A percentile compares a stretch with the other conserved stretches of the same genome.
These are phyloP conservation scores for Dillenia suffruticosa DNA, from an alignment of 164 flowering plant genomes.

Conservation along the genomic window DNA sequence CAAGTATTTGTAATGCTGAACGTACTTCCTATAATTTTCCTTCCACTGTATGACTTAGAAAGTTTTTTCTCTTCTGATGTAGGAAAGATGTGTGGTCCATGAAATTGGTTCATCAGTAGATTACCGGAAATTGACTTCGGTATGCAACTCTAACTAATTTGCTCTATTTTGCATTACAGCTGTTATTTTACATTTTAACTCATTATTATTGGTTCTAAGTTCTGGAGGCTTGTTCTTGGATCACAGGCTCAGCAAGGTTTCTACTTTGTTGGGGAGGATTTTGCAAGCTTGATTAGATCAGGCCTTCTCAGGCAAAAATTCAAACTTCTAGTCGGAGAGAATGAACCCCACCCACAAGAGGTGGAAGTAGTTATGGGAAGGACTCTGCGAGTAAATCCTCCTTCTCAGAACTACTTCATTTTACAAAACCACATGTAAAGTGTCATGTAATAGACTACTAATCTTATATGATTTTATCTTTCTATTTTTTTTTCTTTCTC, in stretches of 20 bases:
- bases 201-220: conserved; percentile 1
- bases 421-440: neutral
- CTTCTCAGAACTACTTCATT: neutral
- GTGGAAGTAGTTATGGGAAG: conserved; percentile 99
- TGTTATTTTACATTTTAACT: neutral
- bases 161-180: neutral
- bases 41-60: no score
- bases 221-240: conserved; percentile 8
- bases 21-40: neutral
- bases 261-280: conserved; percentile 64
- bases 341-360: conserved; percentile 56
- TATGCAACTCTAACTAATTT: conserved; percentile 18
- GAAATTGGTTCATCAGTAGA: conserved; percentile 87
- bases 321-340: conserved; percentile 57
- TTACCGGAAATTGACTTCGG: conserved; percentile 91
- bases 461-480: no score
- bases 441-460: neutral
- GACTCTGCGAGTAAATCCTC: conserved; percentile 52
- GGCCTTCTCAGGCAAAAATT: conserved; percentile 63
- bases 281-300: conserved; percentile 10
- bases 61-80: conserved; percentile 14
- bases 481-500: neutral
- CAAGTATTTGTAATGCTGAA: neutral
- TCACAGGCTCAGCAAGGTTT: conserved; percentile 85
- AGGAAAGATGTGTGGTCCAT: conserved; percentile 90